Conservation (phyloP, 108 stramenopile species). For the Nitzschia inconspicua region DNA sequence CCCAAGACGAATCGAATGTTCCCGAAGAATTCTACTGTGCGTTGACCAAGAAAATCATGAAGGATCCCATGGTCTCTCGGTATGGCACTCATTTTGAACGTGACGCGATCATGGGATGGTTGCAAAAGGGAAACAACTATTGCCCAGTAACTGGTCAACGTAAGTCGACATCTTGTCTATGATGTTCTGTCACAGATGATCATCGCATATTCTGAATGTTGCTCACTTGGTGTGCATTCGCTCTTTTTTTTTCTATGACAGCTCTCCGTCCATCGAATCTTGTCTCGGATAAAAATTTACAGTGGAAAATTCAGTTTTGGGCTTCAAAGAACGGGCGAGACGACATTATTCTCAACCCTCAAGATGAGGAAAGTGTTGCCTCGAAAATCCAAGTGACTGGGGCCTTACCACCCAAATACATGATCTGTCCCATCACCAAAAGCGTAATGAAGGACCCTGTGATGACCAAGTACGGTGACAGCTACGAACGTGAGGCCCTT, state of each 20-base stretch:
- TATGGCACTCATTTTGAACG: conserved; percentile 24
- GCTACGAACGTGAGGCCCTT: conserved; percentile 46
- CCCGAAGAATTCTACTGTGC: conserved; percentile 24
- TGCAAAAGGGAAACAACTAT: conserved; percentile 17
- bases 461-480: conserved; percentile 41
- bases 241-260: no score
- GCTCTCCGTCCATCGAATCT: conserved; percentile 22
- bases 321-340: conserved; percentile 14
- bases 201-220: no score
- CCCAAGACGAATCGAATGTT: no score
- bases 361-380: not conserved
- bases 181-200: no score
- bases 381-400: not conserved
- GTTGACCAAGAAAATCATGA: conserved; percentile 24
- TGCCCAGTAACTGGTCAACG: conserved; percentile 37
- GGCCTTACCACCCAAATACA: conserved; percentile 40
- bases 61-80: conserved; percentile 19
- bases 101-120: conserved; percentile 22
- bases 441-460: conserved; percentile 60
- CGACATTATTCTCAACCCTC: no score
- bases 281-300: conserved; percentile 23
- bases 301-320: conserved; percentile 27
- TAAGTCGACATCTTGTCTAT: no score
- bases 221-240: no score
- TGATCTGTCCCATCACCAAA: conserved; percentile 55